phyloP scores from a whole-genome alignment of 495 filamentous ascomycete species.

The Acidomyces sp. region DNA sequence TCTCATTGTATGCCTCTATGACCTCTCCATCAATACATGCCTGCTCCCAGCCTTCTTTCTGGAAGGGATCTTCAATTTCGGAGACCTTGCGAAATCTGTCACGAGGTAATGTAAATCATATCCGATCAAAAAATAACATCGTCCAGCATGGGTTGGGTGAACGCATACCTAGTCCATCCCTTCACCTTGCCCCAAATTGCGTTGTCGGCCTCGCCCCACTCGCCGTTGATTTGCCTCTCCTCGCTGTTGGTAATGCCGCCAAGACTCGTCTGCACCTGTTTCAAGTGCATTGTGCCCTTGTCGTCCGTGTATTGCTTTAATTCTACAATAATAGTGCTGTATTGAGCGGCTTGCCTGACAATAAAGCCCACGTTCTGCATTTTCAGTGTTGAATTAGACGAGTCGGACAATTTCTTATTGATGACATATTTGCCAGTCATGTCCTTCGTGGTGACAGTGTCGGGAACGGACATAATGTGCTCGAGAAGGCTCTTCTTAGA shows the following conservation, averaged over 20 bases:
- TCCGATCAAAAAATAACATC: neutral
- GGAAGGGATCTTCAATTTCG: conserved; percentile 27
- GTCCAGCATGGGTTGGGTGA: too few relatives aligned
- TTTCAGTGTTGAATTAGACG: conserved; percentile 16
- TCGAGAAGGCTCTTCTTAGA: too few relatives aligned
- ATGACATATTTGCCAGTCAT: conserved; percentile 16
- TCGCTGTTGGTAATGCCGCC: conserved; percentile 61
- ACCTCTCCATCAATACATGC: conserved; percentile 39
- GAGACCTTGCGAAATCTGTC: conserved; percentile 25
- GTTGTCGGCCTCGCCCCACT: conserved; percentile 57
- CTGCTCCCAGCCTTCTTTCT: conserved; percentile 36
- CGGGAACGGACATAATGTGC: conserved; percentile 17
- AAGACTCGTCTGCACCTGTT: conserved; percentile 65
- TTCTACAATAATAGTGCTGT: conserved; percentile 60
- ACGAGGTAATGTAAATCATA: neutral
- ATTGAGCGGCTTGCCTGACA: conserved; percentile 58
- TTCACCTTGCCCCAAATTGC: conserved; percentile 64
- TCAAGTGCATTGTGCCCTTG: conserved; percentile 44
- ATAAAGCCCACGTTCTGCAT: conserved; percentile 72
- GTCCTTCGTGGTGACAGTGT: conserved; percentile 10
- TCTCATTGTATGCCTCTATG: conserved; percentile 43
- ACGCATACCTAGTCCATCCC: conserved; percentile 29
- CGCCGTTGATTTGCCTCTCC: conserved; percentile 66
- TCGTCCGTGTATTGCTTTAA: conserved; percentile 38
- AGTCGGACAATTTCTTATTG: conserved; percentile 31